A percentile compares a stretch with the other conserved stretches of the same genome.
Evolutionary conservation across 1,139 yeast genomes (phyloP).

Genomic region (Yamadazyma friedrichii): DNA sequence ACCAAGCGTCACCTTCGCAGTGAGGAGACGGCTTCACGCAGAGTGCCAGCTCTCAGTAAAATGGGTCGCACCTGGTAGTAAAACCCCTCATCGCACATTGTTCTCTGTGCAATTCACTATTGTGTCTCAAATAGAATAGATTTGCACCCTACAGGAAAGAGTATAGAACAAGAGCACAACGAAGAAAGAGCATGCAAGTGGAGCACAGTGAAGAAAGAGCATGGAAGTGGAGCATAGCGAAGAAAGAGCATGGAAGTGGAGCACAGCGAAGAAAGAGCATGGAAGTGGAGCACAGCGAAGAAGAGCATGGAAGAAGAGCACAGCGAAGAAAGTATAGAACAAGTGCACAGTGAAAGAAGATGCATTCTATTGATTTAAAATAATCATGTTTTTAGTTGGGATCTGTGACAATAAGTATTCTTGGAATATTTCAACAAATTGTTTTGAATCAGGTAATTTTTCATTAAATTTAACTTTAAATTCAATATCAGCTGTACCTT

Average conservation of each 20-base stretch:
- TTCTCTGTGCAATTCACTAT: too few relatives aligned
- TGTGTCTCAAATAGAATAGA: too few relatives aligned
- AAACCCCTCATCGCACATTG: too few relatives aligned
- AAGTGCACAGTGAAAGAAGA: not conserved
- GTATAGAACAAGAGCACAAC: not conserved
- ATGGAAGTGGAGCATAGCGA: not conserved
- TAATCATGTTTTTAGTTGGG: constrained; percentile 21
- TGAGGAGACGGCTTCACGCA: too few relatives aligned
- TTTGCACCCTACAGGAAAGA: not conserved
- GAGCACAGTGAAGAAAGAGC: not conserved
- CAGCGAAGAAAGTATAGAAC: not conserved
- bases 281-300: not conserved
- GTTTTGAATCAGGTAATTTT: constrained; percentile 33
- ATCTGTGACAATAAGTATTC: constrained; percentile 31
- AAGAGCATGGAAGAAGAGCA: not conserved
- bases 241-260: not conserved
- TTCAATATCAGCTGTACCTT: constrained; percentile 37
- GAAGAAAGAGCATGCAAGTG: too few relatives aligned
- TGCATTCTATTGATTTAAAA: not conserved
- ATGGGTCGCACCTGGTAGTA: too few relatives aligned
- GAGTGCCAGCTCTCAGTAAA: too few relatives aligned
- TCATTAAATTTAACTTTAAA: constrained; percentile 43
- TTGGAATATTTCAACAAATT: constrained; percentile 35
- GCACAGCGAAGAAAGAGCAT: not conserved
- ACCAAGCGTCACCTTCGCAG: too few relatives aligned